Conservation (phyloP, 2,329 filamentous ascomycete genomes). For the Arthrobotrys sinensis region DNA sequence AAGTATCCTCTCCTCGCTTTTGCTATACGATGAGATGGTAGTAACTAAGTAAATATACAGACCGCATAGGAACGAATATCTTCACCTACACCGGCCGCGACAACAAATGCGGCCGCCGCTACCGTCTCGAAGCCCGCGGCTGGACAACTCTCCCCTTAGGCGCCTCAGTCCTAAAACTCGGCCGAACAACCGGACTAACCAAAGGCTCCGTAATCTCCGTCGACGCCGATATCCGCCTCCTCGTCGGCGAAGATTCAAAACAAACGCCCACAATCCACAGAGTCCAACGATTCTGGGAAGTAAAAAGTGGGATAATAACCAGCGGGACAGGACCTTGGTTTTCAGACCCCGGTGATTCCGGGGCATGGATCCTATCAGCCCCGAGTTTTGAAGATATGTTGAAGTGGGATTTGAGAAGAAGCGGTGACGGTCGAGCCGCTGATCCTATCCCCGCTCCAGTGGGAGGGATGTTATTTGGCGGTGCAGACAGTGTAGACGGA, state of each 20-base stretch:
- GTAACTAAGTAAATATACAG: neutral
- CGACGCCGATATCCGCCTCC: constrained; percentile 43
- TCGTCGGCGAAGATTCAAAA: constrained; percentile 28
- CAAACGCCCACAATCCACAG: neutral
- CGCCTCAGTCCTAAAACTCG: constrained; percentile 46
- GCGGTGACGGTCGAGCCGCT: neutral
- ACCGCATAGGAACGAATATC: constrained; percentile 48
- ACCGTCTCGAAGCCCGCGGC: constrained; percentile 56
- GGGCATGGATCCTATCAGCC: constrained; percentile 29
- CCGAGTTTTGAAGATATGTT: constrained; percentile 51
- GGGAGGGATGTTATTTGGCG: constrained; percentile 50
- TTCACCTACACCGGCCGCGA: constrained; percentile 54
- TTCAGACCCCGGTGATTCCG: constrained; percentile 49
- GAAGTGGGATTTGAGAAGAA: constrained; percentile 41
- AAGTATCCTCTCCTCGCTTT: neutral
- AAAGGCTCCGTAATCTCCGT: constrained; percentile 41
- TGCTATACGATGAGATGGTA: neutral
- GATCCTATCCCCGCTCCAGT: constrained; percentile 54
- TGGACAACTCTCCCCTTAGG: constrained; percentile 36
- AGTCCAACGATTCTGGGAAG: constrained; percentile 37
- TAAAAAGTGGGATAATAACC: constrained; percentile 35
- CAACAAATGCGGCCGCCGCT: constrained; percentile 43
- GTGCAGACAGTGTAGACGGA: constrained; percentile 59
- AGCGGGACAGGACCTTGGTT: constrained; percentile 49
- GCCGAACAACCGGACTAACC: constrained; percentile 46